A percentile compares a stretch with the other conserved stretches of the same genome.
phyloP scores from a whole-genome alignment of 768 basidiomycete genomes.

The Hirschioporus abietinus region DNA sequence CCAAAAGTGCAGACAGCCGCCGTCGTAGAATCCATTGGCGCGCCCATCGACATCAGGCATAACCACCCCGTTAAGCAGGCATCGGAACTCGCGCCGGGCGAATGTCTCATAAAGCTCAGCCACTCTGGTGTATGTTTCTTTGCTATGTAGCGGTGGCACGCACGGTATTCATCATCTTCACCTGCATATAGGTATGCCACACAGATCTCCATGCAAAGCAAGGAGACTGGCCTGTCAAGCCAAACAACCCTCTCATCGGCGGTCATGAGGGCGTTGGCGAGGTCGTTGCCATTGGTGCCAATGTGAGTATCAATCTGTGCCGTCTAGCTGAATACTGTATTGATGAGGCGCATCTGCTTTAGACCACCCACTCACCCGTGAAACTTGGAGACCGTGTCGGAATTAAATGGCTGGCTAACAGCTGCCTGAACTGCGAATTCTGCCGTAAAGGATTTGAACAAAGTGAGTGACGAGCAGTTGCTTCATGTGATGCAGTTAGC shows the following conservation, averaged over 20 bases:
- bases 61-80: conserved; percentile 55
- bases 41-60: conserved; percentile 26
- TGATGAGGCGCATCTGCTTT: not conserved
- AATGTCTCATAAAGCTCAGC: conserved; percentile 71
- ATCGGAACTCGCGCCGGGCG: conserved; percentile 54
- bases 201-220: conserved; percentile 73
- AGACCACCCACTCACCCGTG: conserved; percentile 50
- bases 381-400: conserved; percentile 78
- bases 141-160: not conserved
- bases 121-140: conserved; percentile 57
- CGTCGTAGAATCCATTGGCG: conserved; percentile 27
- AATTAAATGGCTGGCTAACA: conserved; percentile 76
- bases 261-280: conserved; percentile 84
- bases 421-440: conserved; percentile 69
- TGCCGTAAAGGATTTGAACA: conserved; percentile 77
- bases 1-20: conserved; percentile 40
- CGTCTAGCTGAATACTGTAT: not conserved
- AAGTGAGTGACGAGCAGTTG: conserved; percentile 34
- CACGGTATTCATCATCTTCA: not conserved
- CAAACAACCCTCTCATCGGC: conserved; percentile 63
- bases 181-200: conserved; percentile 42
- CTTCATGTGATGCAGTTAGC: conserved; percentile 2
- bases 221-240: conserved; percentile 77
- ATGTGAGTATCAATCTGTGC: conserved; percentile 17
- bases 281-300: conserved; percentile 71